Base-by-base conservation (phyloP, 768 basidiomycete species). In the Tricholoma matsutake region DNA sequence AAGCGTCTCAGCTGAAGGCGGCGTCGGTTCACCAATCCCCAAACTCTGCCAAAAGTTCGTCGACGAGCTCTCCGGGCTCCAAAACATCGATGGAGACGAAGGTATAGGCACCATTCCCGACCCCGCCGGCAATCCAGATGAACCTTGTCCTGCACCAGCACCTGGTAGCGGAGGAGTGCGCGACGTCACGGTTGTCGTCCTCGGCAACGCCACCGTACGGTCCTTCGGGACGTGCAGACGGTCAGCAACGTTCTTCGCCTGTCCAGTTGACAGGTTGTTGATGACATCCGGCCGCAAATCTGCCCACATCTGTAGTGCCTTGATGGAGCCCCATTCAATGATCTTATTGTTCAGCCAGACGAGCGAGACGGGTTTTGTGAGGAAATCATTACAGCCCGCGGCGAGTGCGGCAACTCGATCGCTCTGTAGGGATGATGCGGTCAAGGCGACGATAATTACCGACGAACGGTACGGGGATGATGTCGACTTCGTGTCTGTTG, bases 321-420 rank as follows among this genome's bases (percentile, higher is more conserved):
- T 94, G 76, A 99, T 98, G 3, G 94, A 96, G 0, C 97, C 97
- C 97, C 97, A 99, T 73, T 99, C 97, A 62, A 96, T 92, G 71
- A 98, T 96, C 79, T 99, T 99, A 78, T 88, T 92, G 72, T 98
- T 94, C 56, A 99, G 79, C 97, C 97, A 99, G 49, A 89, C 81
- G 29, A 97, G 79, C 6, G 92, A 94, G 31, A 99, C 96, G 0
- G 97, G 97, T 69, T 99, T 99, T 43, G 96, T 98, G 54, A 99
- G 75, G 76, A 98, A 99, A 73, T 99, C 97, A 68, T 99, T 98
- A 76, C 97, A 99, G 6, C 97, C 97, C 1, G 97, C 97, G 4
- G 93, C 96, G 39, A 99, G 87, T n/a, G 97, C 97, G 18, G 89
- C 89, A 52, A 98, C 93, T 78, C 97, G 88, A 80, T 99, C 97